A percentile compares a stretch with the other conserved stretches of the same genome.
Conservation (phyloP, 352 stramenopile species). For the Pythium insidiosum region DNA sequence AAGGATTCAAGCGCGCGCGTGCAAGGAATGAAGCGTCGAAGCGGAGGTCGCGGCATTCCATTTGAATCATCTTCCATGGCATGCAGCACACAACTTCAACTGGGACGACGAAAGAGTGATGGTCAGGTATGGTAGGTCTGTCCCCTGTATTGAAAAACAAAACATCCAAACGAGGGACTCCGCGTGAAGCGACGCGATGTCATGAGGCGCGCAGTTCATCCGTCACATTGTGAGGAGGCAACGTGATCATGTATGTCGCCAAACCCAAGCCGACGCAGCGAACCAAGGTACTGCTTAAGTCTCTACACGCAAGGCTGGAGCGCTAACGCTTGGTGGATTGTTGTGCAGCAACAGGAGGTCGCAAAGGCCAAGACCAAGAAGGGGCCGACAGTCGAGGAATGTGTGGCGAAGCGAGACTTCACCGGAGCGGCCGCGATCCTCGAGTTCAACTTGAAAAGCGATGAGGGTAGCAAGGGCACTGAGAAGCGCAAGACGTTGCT, state of each 20-base stretch:
- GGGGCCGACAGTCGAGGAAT: constrained; percentile 67
- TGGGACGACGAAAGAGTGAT: neutral
- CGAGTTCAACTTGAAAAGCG: constrained; percentile 91
- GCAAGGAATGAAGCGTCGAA: no score
- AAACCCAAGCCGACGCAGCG: constrained; percentile 72
- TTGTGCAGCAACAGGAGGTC: constrained; percentile 39
- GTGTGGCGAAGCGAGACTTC: constrained; percentile 85
- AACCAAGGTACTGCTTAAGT: constrained; percentile 40
- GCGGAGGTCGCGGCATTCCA: neutral
- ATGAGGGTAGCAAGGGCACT: constrained; percentile 40
- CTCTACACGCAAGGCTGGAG: no score
- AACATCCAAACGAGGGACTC: neutral
- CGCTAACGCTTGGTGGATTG: no score
- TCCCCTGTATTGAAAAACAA: neutral
- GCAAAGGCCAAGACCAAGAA: constrained; percentile 74
- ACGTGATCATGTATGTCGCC: constrained; percentile 51
- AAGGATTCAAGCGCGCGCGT: no score
- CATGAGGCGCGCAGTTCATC: neutral
- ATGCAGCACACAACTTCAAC: no score
- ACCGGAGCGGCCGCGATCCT: constrained; percentile 91
- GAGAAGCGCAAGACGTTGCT: constrained; percentile 76
- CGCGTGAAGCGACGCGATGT: constrained; percentile 1
- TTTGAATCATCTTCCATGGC: neutral
- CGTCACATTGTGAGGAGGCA: neutral
- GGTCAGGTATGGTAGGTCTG: no score